Conservation (phyloP, 2,329 filamentous ascomycete genomes). For the Davidsoniella australis region DNA sequence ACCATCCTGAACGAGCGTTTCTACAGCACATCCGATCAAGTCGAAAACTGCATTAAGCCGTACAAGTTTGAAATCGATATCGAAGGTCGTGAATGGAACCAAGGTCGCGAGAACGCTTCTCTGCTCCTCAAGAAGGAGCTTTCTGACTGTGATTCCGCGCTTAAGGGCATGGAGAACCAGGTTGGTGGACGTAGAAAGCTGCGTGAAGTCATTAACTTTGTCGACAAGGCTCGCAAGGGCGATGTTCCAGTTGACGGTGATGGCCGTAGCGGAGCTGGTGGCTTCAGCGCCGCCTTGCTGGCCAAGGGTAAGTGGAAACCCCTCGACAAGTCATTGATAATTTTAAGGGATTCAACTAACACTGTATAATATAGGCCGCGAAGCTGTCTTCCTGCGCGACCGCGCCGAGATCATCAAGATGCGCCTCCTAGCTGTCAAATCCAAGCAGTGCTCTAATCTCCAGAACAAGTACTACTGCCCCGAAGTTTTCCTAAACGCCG, state of each 20-base stretch:
- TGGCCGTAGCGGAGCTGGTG: slow-evolving; percentile 69
- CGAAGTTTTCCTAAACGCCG: slow-evolving; percentile 93
- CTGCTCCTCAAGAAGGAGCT: slow-evolving; percentile 76
- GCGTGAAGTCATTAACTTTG: slow-evolving; percentile 75
- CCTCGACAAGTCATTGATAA: not conserved
- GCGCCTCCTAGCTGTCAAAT: slow-evolving; percentile 74
- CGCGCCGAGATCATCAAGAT: slow-evolving; percentile 80
- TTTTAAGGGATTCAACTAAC: slow-evolving; percentile 15
- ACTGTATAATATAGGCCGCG: slow-evolving; percentile 43
- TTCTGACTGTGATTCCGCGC: slow-evolving; percentile 61
- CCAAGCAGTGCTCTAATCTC: slow-evolving; percentile 66
- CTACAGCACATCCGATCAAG: slow-evolving; percentile 92
- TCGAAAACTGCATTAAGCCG: slow-evolving; percentile 97
- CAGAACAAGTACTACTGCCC: slow-evolving; percentile 95
- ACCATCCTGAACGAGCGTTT: slow-evolving; percentile 86
- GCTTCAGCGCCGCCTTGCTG: slow-evolving; percentile 79
- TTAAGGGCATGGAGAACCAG: slow-evolving; percentile 55
- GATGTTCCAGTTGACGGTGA: slow-evolving; percentile 75
- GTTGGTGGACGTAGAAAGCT: slow-evolving; percentile 75
- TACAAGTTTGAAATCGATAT: slow-evolving; percentile 98
- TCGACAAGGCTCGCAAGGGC: slow-evolving; percentile 77
- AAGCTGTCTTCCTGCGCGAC: slow-evolving; percentile 87
- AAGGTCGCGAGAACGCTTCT: slow-evolving; percentile 68
- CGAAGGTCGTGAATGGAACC: slow-evolving; percentile 73
- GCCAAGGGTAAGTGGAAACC: slow-evolving; percentile 45